phyloP scores from a whole-genome alignment of 2,329 filamentous ascomycete genomes.

The Fusarium keratoplasticum region DNA sequence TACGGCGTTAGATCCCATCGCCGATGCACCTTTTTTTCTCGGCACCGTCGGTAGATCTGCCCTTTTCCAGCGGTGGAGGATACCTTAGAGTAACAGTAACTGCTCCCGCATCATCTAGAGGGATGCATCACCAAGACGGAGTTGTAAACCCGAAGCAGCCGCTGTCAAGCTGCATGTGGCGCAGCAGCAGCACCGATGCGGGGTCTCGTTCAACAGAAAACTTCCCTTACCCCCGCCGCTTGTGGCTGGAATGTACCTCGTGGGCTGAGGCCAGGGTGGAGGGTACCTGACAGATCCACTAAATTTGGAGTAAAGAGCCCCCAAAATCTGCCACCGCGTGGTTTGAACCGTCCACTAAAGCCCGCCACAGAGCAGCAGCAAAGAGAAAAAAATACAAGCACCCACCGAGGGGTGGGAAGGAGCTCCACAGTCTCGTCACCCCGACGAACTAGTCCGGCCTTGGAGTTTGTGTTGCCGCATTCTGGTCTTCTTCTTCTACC shows the following conservation, averaged over 20 bases:
- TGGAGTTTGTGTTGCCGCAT: slow-evolving; percentile 21
- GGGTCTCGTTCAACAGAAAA: slow-evolving; percentile 6
- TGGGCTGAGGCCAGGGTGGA: background rate
- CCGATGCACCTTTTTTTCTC: slow-evolving; percentile 33
- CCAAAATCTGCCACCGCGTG: slow-evolving; percentile 1
- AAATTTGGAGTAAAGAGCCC: slow-evolving; percentile 32
- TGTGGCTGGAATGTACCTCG: slow-evolving; percentile 12
- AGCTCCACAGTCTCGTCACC: slow-evolving; percentile 41
- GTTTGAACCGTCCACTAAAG: slow-evolving; percentile 22
- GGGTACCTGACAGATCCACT: slow-evolving; percentile 20
- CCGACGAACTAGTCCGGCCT: slow-evolving; percentile 33
- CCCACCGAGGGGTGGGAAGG: slow-evolving; percentile 19
- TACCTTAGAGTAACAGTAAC: background rate
- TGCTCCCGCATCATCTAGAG: background rate
- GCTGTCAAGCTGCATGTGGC: slow-evolving; percentile 16
- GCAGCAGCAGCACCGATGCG: slow-evolving; percentile 22
- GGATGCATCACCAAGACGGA: slow-evolving; percentile 11
- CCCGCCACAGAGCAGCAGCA: slow-evolving; percentile 1
- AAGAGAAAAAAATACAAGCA: background rate
- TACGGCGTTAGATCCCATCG: slow-evolving; percentile 22
- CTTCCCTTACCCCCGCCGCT: slow-evolving; percentile 25
- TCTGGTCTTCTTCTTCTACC: slow-evolving; percentile 25
- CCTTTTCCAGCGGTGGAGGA: background rate
- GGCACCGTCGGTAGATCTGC: slow-evolving; percentile 31
- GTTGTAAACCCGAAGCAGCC: slow-evolving; percentile 7